A percentile compares a stretch with the other conserved stretches of the same genome.
Evolutionary conservation across 1,284 basidiomycete species (phyloP).

Genomic region (Rhizoctonia solani): DNA sequence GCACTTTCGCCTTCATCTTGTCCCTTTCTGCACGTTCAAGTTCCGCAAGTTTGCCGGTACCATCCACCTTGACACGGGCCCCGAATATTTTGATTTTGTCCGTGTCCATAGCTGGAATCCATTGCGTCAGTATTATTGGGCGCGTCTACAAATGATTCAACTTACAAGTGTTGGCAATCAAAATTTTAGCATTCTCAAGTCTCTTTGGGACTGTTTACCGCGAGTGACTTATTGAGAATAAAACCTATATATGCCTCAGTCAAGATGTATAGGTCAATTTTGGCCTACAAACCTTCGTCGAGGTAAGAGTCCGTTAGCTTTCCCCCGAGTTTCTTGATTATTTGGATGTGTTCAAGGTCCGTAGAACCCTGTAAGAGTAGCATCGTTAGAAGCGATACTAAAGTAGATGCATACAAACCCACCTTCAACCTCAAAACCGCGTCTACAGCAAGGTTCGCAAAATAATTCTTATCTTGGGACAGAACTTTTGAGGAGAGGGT

Average conservation of each 20-base stretch:
- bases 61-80: constrained; percentile 92
- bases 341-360: constrained; percentile 97
- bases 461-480: constrained; percentile 97
- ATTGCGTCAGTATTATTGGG: too few relatives aligned
- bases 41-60: constrained; percentile 96
- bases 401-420: background rate
- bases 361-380: constrained; percentile 73
- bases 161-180: constrained; percentile 94
- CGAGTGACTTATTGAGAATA: constrained; percentile 97
- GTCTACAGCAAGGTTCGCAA: constrained; percentile 97
- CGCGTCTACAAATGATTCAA: too few relatives aligned
- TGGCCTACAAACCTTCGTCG: constrained; percentile 84
- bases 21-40: constrained; percentile 96
- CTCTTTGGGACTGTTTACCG: constrained; percentile 94
- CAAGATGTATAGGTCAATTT: too few relatives aligned
- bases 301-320: constrained; percentile 99
- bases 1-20: constrained; percentile 99
- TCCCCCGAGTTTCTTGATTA: constrained; percentile 99
- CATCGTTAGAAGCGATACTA: background rate
- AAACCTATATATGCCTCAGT: constrained; percentile 71
- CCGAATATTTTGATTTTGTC: constrained; percentile 99
- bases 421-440: constrained; percentile 94
- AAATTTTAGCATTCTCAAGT: constrained; percentile 92
- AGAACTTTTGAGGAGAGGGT: constrained; percentile 97
- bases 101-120: constrained; percentile 94